Evolutionary conservation across 208 protist species (phyloP), one percentile per base, ranked within the genome.

Genomic region (Phytomonas francai): DNA sequence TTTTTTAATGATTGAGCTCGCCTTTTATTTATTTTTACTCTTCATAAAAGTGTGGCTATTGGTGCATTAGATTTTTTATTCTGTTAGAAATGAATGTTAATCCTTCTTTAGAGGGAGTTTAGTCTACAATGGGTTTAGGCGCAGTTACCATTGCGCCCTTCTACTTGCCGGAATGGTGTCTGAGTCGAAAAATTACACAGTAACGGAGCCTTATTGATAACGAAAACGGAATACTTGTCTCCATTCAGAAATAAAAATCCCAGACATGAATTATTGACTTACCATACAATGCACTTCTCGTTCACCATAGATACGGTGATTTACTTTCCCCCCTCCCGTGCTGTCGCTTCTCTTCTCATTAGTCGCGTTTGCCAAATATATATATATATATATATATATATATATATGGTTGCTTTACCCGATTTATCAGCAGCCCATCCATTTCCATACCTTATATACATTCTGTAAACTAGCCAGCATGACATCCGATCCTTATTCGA

Each of bases 201-300:
- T 85, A 93, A 61, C 74, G 84, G 64, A 67, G 72, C 30, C 63
- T 91, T 30, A 88, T 93, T 42, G 78, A 78, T n/a, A 68, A 79
- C 25, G 81, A 54, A 22, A 54, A 89, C 61, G 81, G 90, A 60
- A 30, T 61, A 12, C 84, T 76, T 36, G 83, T 93, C 67, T 76
- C 64, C n/a, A 78, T 51, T 5, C 84, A 91, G 42, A 83, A 82
- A n/a, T n/a, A 45, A 68, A 89, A 62, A 73, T 88, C 29, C 68
- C 45, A 54, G 45, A 25, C 45, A 54, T 36, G 33, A 36, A 36
- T 36, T 3, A 36, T 36, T 8, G 8, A 36, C 33, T 36, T 36
- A 8, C 3, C 3, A 36, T 36, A 36, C 33, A 11, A 36, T 36
- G 33, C 8, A 36, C 33, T 36, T 36, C 33, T 36, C 33, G 8